These are phyloP conservation scores for Westerdykella ornata DNA, from an alignment of 2,329 filamentous ascomycete species.

Conservation along the genomic window DNA sequence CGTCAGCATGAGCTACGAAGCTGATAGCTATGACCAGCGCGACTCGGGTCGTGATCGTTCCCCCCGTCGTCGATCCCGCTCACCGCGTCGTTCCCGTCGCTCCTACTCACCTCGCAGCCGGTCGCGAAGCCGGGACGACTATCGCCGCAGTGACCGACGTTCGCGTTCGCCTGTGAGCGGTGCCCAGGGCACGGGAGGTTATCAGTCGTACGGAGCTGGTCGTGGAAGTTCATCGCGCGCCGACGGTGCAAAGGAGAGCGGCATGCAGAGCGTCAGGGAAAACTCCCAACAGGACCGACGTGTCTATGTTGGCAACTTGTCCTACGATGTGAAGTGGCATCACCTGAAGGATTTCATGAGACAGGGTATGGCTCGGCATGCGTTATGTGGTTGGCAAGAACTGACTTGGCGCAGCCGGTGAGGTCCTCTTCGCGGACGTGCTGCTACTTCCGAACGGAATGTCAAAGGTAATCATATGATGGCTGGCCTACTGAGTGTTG, in stretches of 20 bases:
- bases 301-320: slow-evolving; percentile 98
- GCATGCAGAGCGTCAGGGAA: slow-evolving; percentile 92
- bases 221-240: slow-evolving; percentile 50
- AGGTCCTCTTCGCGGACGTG: slow-evolving; percentile 99
- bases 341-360: slow-evolving; percentile 99
- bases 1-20: slow-evolving; percentile 32
- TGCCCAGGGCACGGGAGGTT: slow-evolving; percentile 62
- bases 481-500: slow-evolving; percentile 70
- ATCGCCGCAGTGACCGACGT: slow-evolving; percentile 43
- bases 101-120: slow-evolving; percentile 59
- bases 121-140: slow-evolving; percentile 67
- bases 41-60: slow-evolving; percentile 48
- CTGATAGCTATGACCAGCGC: slow-evolving; percentile 35
- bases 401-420: slow-evolving; percentile 66
- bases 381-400: slow-evolving; percentile 7
- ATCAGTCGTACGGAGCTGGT: slow-evolving; percentile 52
- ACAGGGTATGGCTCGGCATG: slow-evolving; percentile 66
- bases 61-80: slow-evolving; percentile 56
- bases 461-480: slow-evolving; percentile 99
- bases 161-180: slow-evolving; percentile 84
- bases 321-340: slow-evolving; percentile 99
- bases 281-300: slow-evolving; percentile 97
- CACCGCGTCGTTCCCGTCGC: slow-evolving; percentile 49
- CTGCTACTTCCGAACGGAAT: slow-evolving; percentile 99
- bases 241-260: slow-evolving; percentile 89